Evolutionary conservation across 805 yeast species (phyloP).

Genomic region (Saccharomycopsis sp.): DNA sequence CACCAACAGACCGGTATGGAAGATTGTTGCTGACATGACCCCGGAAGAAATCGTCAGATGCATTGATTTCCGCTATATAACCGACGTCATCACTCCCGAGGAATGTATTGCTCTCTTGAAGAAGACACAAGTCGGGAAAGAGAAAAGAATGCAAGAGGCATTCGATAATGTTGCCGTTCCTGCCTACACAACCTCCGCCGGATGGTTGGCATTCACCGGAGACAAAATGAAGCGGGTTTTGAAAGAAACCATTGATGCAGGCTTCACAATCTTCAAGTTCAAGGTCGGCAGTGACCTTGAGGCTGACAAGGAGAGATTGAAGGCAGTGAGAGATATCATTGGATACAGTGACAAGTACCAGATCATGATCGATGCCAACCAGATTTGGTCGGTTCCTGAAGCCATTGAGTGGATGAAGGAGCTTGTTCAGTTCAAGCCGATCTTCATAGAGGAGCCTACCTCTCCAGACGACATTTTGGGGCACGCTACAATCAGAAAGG

Average conservation of each 20-base stretch:
- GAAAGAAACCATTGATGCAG: conserved; percentile 29
- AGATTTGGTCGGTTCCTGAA: conserved; percentile 26
- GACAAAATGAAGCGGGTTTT: conserved; percentile 33
- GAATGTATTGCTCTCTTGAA: conserved; percentile 31
- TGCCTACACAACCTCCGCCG: conserved; percentile 37
- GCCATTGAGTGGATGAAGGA: conserved; percentile 24
- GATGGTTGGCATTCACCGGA: conserved; percentile 36
- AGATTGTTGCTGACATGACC: conserved; percentile 34
- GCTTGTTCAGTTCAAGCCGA: conserved; percentile 23
- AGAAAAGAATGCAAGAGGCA: conserved; percentile 29
- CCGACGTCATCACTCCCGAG: conserved; percentile 35
- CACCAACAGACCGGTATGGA: conserved; percentile 34
- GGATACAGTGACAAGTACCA: conserved; percentile 28
- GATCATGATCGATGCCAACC: conserved; percentile 26
- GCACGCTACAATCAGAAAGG: conserved; percentile 23
- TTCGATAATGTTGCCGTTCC: conserved; percentile 32
- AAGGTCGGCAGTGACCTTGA: conserved; percentile 34
- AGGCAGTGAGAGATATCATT: conserved; percentile 33
- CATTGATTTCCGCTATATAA: conserved; percentile 35
- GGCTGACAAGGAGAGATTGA: conserved; percentile 30
- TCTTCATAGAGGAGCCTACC: conserved; percentile 29
- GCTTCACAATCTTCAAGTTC: conserved; percentile 34
- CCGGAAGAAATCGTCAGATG: conserved; percentile 35
- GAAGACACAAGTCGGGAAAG: conserved; percentile 28
- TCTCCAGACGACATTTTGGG: conserved; percentile 30